These are phyloP conservation scores for Leccinellum rugosiceps DNA, from an alignment of 768 basidiomycete species.

Conservation along the genomic window DNA sequence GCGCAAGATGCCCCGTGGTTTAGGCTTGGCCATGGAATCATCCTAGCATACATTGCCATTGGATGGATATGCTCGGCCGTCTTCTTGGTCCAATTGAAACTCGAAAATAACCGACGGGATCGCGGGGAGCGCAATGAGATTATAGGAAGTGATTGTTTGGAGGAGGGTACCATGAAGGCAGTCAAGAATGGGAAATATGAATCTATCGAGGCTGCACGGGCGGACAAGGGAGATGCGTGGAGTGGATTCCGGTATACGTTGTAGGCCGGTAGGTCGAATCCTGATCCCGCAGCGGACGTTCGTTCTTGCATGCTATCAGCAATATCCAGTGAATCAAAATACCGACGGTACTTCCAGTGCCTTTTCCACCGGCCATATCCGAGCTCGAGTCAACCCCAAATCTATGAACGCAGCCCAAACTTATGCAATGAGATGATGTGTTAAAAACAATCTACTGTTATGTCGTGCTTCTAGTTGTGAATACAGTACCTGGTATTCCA, in stretches of 20 bases:
- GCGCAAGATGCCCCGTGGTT: conserved; percentile 65
- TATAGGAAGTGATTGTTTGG: conserved; percentile 47
- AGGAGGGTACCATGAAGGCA: conserved; percentile 27
- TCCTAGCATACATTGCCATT: conserved; percentile 66
- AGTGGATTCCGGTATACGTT: conserved; percentile 71
- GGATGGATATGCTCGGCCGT: conserved; percentile 54
- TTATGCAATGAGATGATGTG: no score
- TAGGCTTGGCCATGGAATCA: conserved; percentile 62
- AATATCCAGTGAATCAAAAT: neutral
- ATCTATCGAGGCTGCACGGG: conserved; percentile 53
- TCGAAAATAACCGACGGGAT: conserved; percentile 61
- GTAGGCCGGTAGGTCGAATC: conserved; percentile 18
- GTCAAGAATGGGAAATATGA: conserved; percentile 51
- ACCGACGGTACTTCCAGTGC: neutral
- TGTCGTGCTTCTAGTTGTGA: no score
- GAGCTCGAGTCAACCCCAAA: no score
- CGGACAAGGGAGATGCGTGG: conserved; percentile 66
- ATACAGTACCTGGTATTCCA: neutral
- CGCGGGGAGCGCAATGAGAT: conserved; percentile 68
- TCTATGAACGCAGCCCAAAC: no score
- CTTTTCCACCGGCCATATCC: no score
- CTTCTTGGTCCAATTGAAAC: conserved; percentile 45
- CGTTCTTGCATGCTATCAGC: neutral
- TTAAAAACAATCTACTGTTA: no score
- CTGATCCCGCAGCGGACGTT: neutral